Evolutionary conservation across 106 monocot species (phyloP), one percentile per base, ranked within the genome.

Genomic region (Phalaenopsis aphrodite): DNA sequence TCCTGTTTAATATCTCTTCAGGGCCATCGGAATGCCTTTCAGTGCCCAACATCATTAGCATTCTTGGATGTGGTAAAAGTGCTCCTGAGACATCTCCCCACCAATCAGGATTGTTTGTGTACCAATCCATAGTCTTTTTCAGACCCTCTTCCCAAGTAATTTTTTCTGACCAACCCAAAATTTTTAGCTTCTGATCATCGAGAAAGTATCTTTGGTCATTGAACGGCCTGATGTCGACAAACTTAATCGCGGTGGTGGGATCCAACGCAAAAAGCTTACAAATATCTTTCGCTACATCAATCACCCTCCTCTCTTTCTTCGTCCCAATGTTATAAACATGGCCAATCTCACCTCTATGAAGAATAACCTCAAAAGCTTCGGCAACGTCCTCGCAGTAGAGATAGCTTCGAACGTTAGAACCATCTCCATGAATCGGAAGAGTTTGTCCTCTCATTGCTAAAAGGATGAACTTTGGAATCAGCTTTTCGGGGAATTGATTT

Each of bases 271-370:
- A 84, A 24, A 84, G 80, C 76, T 80, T 84, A 48, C 84, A 84
- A n/a, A 84, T 43, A 56, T 84, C 84, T 47, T 84, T 80, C 19
- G 84, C 84, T 18, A 84, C 84, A 69, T 84, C 84, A 43, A 80
- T 84, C 76, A 84, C 84, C 64, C 84, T 80, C 76, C 84, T 80
- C 43, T 84, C 84, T 39, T 80, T 84, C 76, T 37, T 84, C 8
- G 84, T 84, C 75, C 84, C 84, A 43, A 84, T 80, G 24, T 84
- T 84, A 75, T 84, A 84, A 43, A 84, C 80, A 80, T 84, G 84
- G 9, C 84, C 84, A 4, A 84, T 79, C 67, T 84, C 84, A 68
- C 84, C 84, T 77, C 76, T 80, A 49, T 84, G 84, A 65, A 84
- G 84, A 80, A 84, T 76, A 23, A 84, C 84, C 80, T 84, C 84